Percentiles rank a stretch among this genome's conserved stretches.
Conservation (phyloP, 202 grass and related monocot species). For the Setaria italica region DNA sequence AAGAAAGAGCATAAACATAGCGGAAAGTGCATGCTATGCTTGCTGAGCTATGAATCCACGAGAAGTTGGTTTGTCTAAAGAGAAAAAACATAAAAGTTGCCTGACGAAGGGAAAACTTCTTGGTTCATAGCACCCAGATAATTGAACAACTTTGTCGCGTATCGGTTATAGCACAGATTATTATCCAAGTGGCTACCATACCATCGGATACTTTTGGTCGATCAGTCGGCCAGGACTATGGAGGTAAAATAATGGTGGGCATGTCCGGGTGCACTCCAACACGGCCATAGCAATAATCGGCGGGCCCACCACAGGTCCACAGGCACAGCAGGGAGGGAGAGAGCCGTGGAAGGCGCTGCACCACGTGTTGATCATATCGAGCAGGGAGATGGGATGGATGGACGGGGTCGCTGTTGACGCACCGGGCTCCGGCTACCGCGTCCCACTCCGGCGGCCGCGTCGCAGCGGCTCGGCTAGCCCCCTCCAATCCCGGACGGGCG, state of each 20-base stretch:
- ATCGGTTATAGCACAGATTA: not conserved
- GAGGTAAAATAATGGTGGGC: not conserved
- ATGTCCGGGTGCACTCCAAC: slow-evolving; percentile 25
- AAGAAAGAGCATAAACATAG: not conserved
- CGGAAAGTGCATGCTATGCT: not conserved
- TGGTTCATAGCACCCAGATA: not conserved
- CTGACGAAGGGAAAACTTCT: too few species aligned
- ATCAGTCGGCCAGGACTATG: not conserved
- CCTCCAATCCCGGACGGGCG: not conserved
- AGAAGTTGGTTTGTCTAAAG: not conserved
- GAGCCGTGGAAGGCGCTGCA: too few species aligned
- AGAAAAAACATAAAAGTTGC: not conserved
- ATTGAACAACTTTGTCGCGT: not conserved
- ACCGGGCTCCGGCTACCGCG: too few species aligned
- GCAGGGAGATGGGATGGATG: too few species aligned
- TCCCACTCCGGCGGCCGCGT: too few species aligned
- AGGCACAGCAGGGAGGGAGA: too few species aligned
- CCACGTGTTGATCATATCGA: too few species aligned
- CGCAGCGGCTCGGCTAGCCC: too few species aligned
- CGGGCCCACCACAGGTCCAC: too few species aligned
- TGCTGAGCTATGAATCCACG: not conserved
- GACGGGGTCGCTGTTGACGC: too few species aligned
- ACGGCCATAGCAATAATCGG: slow-evolving; percentile 10
- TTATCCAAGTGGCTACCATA: not conserved
- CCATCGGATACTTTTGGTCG: too few species aligned